Evolutionary conservation across 495 filamentous ascomycete species (phyloP), one percentile per base, ranked within the genome.

Genomic region (Penicillium mononematosum): DNA sequence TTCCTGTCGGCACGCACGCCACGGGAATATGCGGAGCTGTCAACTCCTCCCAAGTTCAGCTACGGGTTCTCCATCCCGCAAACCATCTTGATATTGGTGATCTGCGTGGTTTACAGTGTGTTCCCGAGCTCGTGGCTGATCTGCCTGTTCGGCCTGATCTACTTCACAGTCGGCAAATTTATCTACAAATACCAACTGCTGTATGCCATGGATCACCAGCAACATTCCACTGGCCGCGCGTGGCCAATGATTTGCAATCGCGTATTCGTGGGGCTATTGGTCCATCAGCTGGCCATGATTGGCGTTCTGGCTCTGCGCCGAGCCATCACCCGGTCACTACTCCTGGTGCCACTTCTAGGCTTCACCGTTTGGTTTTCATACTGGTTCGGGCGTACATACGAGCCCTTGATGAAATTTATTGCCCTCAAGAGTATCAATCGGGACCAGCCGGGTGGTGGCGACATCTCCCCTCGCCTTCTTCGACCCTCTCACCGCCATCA

Each of bases 161-260:
- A 97, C 70, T 99, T 98, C 65, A 75, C 83, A 14, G 80, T 97
- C 41, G 95, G 95, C 25, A 87, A 90, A 63, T 96, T 93, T 65
- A 92, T 91, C 27, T 96, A 98, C 81, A 99, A 99, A 69, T 98
- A 98, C 66, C 95, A 98, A 72, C 80, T 99, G 6, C 78, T 99
- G 5, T 99, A 98, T 70, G 91, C 95, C 10, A 98, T 99, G 95
- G 92, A 98, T 68, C 92, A 98, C 65, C 87, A 89, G 7, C 92
- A 96, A 58, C 92, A 98, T 67, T 92, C 94, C 5, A 97, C 94
- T 0, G 95, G 95, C 31, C 84, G 85, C 56, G 92, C 92, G 2
- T 99, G 95, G 95, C 83, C 86, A 20, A 94, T 98, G 78, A 95
- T 97, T 38, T 96, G 92, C 72, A 90, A 92, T 59, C 86, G 95